These are phyloP conservation scores for Isabelozyma rhagii DNA, from an alignment of 805 yeast genomes.

Conservation along the genomic window DNA sequence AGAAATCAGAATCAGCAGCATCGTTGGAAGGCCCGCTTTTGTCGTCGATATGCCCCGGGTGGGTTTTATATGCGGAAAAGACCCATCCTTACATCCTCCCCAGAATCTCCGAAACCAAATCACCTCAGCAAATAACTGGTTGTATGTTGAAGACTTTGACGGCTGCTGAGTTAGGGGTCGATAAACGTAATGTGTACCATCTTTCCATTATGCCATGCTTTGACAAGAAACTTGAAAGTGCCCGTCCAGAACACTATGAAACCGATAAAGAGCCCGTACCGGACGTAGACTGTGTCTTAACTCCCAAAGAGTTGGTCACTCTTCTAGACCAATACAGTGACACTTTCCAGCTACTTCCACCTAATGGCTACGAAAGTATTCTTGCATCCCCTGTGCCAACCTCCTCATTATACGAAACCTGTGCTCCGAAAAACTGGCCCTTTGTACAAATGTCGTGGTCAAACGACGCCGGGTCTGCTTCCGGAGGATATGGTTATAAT, in stretches of 20 bases:
- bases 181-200: conserved; percentile 59
- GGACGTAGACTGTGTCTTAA: conserved; percentile 93
- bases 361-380: conserved; percentile 6
- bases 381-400: conserved; percentile 6
- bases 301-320: conserved; percentile 82
- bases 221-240: conserved; percentile 93
- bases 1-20: conserved; percentile 12
- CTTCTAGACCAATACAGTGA: conserved; percentile 56
- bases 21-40: conserved; percentile 47
- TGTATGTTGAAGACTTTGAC: conserved; percentile 58
- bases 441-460: conserved; percentile 60
- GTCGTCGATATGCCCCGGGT: conserved; percentile 88
- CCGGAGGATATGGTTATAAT: conserved; percentile 86
- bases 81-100: conserved; percentile 86
- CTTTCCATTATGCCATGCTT: conserved; percentile 94
- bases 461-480: conserved; percentile 72
- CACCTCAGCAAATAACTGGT: conserved; percentile 95
- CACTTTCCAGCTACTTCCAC: conserved; percentile 27
- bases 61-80: conserved; percentile 93
- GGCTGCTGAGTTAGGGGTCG: conserved; percentile 23
- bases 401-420: conserved; percentile 18
- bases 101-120: conserved; percentile 66
- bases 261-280: conserved; percentile 14
- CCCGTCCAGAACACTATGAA: conserved; percentile 64
- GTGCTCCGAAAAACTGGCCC: conserved; percentile 66